Evolutionary conservation across 805 yeast species (phyloP).

Genomic region (Pichia exigua): DNA sequence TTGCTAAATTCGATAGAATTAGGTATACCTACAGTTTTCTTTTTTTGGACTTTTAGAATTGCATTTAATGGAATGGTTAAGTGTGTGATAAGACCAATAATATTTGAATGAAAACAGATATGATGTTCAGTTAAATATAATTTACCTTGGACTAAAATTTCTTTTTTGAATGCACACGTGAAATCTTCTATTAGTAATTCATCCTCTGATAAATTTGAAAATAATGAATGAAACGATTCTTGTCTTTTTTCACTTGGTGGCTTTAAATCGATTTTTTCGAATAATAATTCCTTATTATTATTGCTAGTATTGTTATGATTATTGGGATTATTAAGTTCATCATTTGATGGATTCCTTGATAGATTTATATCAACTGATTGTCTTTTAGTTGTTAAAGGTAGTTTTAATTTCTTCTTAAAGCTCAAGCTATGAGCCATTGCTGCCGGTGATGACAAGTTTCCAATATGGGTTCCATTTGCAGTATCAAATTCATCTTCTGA

Average conservation of each 20-base stretch:
- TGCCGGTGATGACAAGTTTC: background rate
- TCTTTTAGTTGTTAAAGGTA: conserved; percentile 10
- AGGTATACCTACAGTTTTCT: conserved; percentile 59
- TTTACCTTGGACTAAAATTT: conserved; percentile 61
- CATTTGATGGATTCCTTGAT: conserved; percentile 8
- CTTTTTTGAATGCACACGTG: conserved; percentile 58
- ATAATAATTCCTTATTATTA: conserved; percentile 11
- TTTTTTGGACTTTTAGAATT: conserved; percentile 56
- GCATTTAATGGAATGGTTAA: conserved; percentile 51
- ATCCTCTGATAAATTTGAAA: conserved; percentile 40
- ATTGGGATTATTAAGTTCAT: conserved; percentile 1
- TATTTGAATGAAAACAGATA: conserved; percentile 58
- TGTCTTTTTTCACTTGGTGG: conserved; percentile 45
- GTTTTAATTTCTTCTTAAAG: conserved; percentile 12
- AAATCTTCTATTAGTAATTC: conserved; percentile 56
- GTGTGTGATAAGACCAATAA: conserved; percentile 60
- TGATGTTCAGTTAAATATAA: conserved; percentile 48
- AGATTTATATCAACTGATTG: conserved; percentile 4
- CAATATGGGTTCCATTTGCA: background rate
- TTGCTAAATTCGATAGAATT: conserved; percentile 61
- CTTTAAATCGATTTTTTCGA: conserved; percentile 20
- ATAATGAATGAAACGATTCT: conserved; percentile 51
- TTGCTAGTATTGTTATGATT: background rate
- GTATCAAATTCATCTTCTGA: conserved; percentile 10
- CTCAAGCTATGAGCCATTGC: conserved; percentile 5